These are phyloP conservation scores for Akanthomyces dipterigenus DNA, from an alignment of 2,329 filamentous ascomycete species.

Conservation along the genomic window DNA sequence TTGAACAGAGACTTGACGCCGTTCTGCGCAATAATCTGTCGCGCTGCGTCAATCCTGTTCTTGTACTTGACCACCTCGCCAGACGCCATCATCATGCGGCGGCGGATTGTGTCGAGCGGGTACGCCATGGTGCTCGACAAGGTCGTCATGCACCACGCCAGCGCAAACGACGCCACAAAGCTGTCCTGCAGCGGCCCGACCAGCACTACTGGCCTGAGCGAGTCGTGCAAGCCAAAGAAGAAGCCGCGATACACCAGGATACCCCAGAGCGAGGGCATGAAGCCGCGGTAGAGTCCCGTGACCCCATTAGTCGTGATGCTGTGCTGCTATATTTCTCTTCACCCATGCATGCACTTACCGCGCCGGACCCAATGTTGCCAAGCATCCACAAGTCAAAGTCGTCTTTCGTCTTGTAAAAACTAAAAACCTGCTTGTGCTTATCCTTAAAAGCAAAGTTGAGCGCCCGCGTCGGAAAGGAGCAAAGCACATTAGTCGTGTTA, in stretches of 20 bases:
- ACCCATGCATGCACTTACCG: background rate
- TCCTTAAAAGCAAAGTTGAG: constrained; percentile 99
- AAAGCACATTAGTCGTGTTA: constrained; percentile 99
- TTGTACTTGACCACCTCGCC: constrained; percentile 99
- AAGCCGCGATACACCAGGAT: constrained; percentile 99
- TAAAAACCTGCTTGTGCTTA: constrained; percentile 99
- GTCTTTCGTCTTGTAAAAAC: constrained; percentile 99
- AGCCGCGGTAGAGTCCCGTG: constrained; percentile 99
- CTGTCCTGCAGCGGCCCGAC: constrained; percentile 87
- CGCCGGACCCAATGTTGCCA: constrained; percentile 99
- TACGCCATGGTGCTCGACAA: constrained; percentile 99
- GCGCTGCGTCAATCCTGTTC: constrained; percentile 87
- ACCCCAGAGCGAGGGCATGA: constrained; percentile 98
- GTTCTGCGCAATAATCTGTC: constrained; percentile 96
- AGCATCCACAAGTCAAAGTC: constrained; percentile 98
- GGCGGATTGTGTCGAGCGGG: constrained; percentile 99
- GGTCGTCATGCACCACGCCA: constrained; percentile 98
- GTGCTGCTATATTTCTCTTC: background rate
- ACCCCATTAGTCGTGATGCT: constrained; percentile 46
- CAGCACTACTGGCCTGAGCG: constrained; percentile 97
- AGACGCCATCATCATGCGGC: constrained; percentile 99
- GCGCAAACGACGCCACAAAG: constrained; percentile 98
- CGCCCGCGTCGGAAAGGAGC: constrained; percentile 99
- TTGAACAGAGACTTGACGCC: constrained; percentile 99
- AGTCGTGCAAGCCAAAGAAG: constrained; percentile 99